Base-by-base conservation (phyloP, 2,329 filamentous ascomycete species). In the Elsinoe fawcettii region DNA sequence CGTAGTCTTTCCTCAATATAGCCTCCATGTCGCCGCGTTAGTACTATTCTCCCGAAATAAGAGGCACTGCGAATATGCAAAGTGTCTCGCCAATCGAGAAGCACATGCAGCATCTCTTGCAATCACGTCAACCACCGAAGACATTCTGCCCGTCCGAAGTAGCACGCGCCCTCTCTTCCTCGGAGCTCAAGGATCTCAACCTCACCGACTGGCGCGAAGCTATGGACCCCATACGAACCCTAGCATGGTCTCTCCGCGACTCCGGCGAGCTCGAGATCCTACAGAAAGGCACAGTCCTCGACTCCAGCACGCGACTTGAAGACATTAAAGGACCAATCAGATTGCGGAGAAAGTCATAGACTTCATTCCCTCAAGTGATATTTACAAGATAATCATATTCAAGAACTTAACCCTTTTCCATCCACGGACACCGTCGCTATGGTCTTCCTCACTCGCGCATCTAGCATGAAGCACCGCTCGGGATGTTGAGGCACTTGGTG, bases 61-160 rank as follows among this genome's bases (percentile, higher is more conserved):
- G n/a, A n/a, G n/a, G n/a, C n/a, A n/a, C n/a, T 49, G 18, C 18
- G 5, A 20, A 22, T 7, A 37, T 37, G 30, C 12, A 20, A 5
- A 22, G 34, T 18, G 27, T 1, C 5, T 37, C 23, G 12, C 22
- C 37, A 1, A 20, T 47, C 4, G 18, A 46, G 22, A 49, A 36
- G 9, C 51, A 59, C 16, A 44, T 59, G 23, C 22, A 57, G 36
- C 41, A 34, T 16, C 39, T 58, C 23, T 37, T 60, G 2, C 30
- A 56, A 20, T 60, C 56, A 12, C 62, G 67, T 6, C 56, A 66
- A 3, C 67, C 68, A n/a, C 77, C 77, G 9, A 79, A 79, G 63
- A 80, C 77, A 0, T 74, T 79, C 60, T 80, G 77, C 62, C 77
- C 77, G 3, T 79, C 76, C 12, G 77, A 79, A 66, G 70, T 78